phyloP scores from a whole-genome alignment of 2,329 filamentous ascomycete species.

The Lachnellula hyalina region DNA sequence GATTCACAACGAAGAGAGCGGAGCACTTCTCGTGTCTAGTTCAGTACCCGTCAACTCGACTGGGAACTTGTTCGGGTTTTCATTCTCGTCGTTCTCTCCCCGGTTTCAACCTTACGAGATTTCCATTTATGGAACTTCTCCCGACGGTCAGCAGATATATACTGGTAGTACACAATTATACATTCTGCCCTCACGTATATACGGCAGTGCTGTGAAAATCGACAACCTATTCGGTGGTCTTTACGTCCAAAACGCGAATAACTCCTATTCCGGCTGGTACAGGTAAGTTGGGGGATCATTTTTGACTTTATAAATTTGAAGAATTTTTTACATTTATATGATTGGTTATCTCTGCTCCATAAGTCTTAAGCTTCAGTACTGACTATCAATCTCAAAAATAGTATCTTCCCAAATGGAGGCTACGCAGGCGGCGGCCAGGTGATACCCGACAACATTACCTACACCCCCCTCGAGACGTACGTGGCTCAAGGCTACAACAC shows the following conservation, averaged over 20 bases:
- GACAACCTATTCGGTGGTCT: conserved; percentile 43
- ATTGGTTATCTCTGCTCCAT: too few relatives aligned
- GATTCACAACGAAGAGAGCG: conserved; percentile 28
- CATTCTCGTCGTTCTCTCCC: conserved; percentile 29
- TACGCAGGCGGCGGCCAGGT: conserved; percentile 33
- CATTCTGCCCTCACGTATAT: conserved; percentile 38
- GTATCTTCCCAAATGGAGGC: conserved; percentile 42
- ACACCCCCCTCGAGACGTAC: conserved; percentile 36
- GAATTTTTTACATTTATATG: too few relatives aligned
- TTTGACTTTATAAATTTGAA: too few relatives aligned
- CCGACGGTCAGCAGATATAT: conserved; percentile 32
- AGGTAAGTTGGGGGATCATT: background rate
- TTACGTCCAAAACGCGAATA: conserved; percentile 33
- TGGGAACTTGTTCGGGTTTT: conserved; percentile 33
- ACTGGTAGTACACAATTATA: conserved; percentile 34
- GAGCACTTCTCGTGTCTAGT: conserved; percentile 24
- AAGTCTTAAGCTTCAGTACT: too few relatives aligned
- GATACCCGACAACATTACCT: conserved; percentile 24
- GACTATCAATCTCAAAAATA: too few relatives aligned
- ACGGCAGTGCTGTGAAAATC: conserved; percentile 41
- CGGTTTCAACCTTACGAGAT: conserved; percentile 35
- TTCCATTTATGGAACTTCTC: conserved; percentile 30
- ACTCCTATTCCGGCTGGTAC: conserved; percentile 29
- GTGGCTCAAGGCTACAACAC: conserved; percentile 42
- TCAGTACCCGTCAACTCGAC: conserved; percentile 35